Evolutionary conservation across 2,329 filamentous ascomycete genomes (phyloP), one percentile per base, ranked within the genome.

Genomic region (Zasmidium angulare): DNA sequence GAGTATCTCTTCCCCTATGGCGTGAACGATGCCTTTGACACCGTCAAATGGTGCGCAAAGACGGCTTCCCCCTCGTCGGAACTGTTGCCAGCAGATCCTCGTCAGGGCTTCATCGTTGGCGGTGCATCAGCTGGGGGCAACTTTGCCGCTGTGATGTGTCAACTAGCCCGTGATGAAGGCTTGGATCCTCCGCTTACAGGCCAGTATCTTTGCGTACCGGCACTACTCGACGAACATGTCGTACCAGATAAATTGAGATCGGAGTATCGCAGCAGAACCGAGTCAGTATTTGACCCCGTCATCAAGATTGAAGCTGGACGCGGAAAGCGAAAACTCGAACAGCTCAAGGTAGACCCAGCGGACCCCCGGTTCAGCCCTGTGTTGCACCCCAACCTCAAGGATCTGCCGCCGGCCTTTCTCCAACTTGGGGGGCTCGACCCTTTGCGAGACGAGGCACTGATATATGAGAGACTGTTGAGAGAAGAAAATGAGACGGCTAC

Each of bases 391-490:
- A 50, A 61, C 22, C 55, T 77, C 53, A 63, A 64, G 9, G 71
- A 63, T 2, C 66, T 82, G 14, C 80, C 81, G 6, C 74, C 73
- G 1, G 74, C 78, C 0, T 84, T 81, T 65, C 70, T 85, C 1
- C 79, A 83, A 65, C 69, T 83, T 1, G 78, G 74, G 56, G 82
- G 81, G 7, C 57, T 80, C 46, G 83, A 84, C 67, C 78, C 78
- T 0, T 60, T 81, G 1, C 69, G 82, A 6, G 83, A 85, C 61
- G 82, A 84, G 56, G 79, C 72, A 0, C 60, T 85, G 50, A 77
- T 84, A 0, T 84, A 82, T 61, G 81, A 82, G 65, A 67, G 74
- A 23, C 65, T 79, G 0, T 64, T 84, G 55, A 69, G 74, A 17
- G 79, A 80, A 51, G 55, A 72, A 50, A 43, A 82, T 3, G 75